Base-by-base conservation (phyloP, 257 asterid species). In the Plantago elongata region DNA sequence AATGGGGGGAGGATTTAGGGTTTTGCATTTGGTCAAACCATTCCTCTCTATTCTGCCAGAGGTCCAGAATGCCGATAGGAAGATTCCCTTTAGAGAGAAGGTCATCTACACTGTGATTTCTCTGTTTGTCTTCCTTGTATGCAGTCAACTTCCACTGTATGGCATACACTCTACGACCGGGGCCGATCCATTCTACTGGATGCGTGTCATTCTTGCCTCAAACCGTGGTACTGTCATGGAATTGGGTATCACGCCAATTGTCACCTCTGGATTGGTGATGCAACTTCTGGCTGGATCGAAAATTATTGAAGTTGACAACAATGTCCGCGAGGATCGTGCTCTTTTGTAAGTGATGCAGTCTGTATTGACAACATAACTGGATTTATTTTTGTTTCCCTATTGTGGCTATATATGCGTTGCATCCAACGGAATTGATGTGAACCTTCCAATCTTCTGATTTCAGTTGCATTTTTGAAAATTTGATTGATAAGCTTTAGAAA, bases 201-300 rank as follows among this genome's bases (percentile, higher is more conserved):
- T 85, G 87, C 87, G 90, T 34, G 90, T 79, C 42, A 80, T 85
- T 70, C 87, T 85, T 30, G 90, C 90, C 27, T 83, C 94, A 9
- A 83, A 69, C 67, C 90, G 86, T 60, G 94, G 94, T 13, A 78
- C 94, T 42, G 86, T 85, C 47, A 85, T 85, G 94, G 94, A 85
- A 79, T 71, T 85, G 68, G 94, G 94, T 13, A 82, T 85, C 69
- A 78, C 94, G 0, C 88, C 94, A 57, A 83, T 85, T 14, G 90
- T 85, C 62, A 85, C 94, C 10, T 83, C 88, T 51, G 85, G 86
- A 45, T 60, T 85, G 65, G 89, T 85, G 64, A 82, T 85, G 84
- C 90, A 85, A 37, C 83, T 85, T 56, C 56, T 85, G 69, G 89
- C 89, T 45, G 89, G 93, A 37, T 84, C 87, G 8, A 82, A 84